Evolutionary conservation across 2,329 filamentous ascomycete species (phyloP).

Genomic region (Stachybotrys elegans): DNA sequence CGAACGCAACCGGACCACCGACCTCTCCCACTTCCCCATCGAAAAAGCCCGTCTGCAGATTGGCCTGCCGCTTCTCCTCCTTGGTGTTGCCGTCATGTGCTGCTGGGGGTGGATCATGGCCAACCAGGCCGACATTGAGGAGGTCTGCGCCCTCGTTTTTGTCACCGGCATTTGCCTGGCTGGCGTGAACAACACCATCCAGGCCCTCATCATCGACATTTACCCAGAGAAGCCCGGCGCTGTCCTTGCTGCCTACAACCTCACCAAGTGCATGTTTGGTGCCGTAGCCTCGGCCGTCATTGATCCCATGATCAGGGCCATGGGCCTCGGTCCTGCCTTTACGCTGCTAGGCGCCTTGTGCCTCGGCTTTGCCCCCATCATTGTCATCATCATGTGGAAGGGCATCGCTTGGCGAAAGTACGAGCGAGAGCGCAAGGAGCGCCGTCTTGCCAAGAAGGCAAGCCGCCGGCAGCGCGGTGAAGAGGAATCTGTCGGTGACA

Average conservation of each 20-base stretch:
- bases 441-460: too few species aligned
- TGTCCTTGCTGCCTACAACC: not conserved
- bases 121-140: not conserved
- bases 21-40: constrained; percentile 36
- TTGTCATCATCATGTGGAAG: not conserved
- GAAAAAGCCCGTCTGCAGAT: constrained; percentile 36
- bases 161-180: not conserved
- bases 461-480: too few species aligned
- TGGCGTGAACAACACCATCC: not conserved
- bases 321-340: not conserved
- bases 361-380: not conserved
- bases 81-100: not conserved
- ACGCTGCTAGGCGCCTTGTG: not conserved
- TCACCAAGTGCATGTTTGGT: constrained; percentile 7
- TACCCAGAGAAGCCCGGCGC: not conserved
- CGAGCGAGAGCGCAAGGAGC: not conserved
- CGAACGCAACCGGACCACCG: constrained; percentile 38
- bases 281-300: constrained; percentile 8
- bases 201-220: not conserved
- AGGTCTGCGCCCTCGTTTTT: not conserved
- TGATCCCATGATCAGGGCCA: constrained; percentile 3
- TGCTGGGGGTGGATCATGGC: not conserved
- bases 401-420: not conserved
- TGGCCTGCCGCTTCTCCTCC: constrained; percentile 37
- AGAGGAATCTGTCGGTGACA: too few species aligned